Conservation (phyloP, 2,329 filamentous ascomycete species). For the Aspergillus sp. region DNA sequence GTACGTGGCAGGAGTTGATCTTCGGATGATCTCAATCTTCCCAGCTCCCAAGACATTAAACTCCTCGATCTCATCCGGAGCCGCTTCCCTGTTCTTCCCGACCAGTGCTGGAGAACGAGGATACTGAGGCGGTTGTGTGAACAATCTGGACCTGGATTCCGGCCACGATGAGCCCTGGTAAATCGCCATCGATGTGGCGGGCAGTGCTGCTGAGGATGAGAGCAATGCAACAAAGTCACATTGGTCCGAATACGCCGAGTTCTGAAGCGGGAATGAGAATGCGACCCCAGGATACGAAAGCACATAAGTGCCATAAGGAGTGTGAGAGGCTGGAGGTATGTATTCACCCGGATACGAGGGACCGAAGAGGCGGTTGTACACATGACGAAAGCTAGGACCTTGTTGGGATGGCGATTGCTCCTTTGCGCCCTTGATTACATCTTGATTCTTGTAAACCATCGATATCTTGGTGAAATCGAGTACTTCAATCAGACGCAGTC, state of each 20-base stretch:
- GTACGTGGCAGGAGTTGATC: slow-evolving; percentile 59
- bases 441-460: slow-evolving; percentile 73
- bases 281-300: slow-evolving; percentile 92
- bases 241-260: slow-evolving; percentile 64
- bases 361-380: slow-evolving; percentile 89
- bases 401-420: slow-evolving; percentile 29
- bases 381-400: slow-evolving; percentile 76
- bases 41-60: slow-evolving; percentile 73
- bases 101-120: slow-evolving; percentile 64
- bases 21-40: slow-evolving; percentile 67
- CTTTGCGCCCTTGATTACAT: slow-evolving; percentile 59
- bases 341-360: slow-evolving; percentile 94
- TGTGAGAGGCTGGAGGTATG: slow-evolving; percentile 54
- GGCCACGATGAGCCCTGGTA: slow-evolving; percentile 90
- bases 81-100: slow-evolving; percentile 65
- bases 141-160: slow-evolving; percentile 68
- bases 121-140: slow-evolving; percentile 66
- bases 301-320: slow-evolving; percentile 67
- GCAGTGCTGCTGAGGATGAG: slow-evolving; percentile 67
- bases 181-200: slow-evolving; percentile 80
- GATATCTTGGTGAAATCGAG: slow-evolving; percentile 80
- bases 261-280: slow-evolving; percentile 77
- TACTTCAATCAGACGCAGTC: slow-evolving; percentile 83
- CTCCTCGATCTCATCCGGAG: slow-evolving; percentile 83
- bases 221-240: slow-evolving; percentile 81